These are phyloP conservation scores for Zea mays DNA, from an alignment of 176 grass and related monocot species.

Conservation along the genomic window Zm-B73-REFERENCE-NAM-5.0 NC_050098.1:148560501-148561000, in stretches of 20 bases:
- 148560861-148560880: slow-evolving; percentile 58
- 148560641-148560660: slow-evolving; percentile 77
- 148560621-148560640: slow-evolving; percentile 66
- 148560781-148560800: slow-evolving; percentile 51
- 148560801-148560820: slow-evolving; percentile 48
- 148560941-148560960: slow-evolving; percentile 52
- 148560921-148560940: slow-evolving; percentile 67
- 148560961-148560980: slow-evolving; percentile 32
- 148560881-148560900: slow-evolving; percentile 60
- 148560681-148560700: slow-evolving; percentile 83
- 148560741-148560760: slow-evolving; percentile 69
- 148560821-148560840: slow-evolving; percentile 85
- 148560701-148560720: slow-evolving; percentile 92
- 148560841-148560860: slow-evolving; percentile 74
- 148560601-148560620: slow-evolving; percentile 94
- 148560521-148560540: slow-evolving; percentile 95
- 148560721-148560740: slow-evolving; percentile 80
- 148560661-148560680: slow-evolving; percentile 86
- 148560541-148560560: slow-evolving; percentile 72
- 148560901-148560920: slow-evolving; percentile 48
- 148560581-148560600: slow-evolving; percentile 96
- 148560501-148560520: slow-evolving; percentile 94
- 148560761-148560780: slow-evolving; percentile 65
- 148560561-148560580: slow-evolving; percentile 95
- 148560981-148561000: slow-evolving; percentile 45